These are phyloP conservation scores for Uromyces viciae-fabae DNA, from an alignment of 1,284 basidiomycete species.

Conservation along the genomic window DNA sequence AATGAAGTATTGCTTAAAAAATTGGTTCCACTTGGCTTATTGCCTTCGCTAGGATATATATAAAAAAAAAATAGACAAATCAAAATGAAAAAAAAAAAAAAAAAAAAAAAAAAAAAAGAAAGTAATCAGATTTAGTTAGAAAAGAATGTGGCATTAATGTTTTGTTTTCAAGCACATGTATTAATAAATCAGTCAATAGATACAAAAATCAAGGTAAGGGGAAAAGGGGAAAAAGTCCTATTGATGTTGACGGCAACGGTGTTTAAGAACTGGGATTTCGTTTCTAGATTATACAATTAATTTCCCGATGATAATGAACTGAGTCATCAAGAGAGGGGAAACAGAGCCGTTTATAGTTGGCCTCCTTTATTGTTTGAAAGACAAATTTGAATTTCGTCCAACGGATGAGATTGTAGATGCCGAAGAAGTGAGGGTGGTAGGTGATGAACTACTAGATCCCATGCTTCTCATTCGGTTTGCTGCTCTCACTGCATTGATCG, in stretches of 20 bases:
- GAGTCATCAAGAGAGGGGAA: no score
- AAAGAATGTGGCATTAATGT: no score
- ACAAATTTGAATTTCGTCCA: no score
- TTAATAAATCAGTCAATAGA: neutral
- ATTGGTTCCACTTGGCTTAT: neutral
- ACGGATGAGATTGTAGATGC: no score
- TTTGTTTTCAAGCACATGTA: no score
- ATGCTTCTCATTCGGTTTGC: slow-evolving; percentile 52
- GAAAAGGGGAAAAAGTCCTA: neutral
- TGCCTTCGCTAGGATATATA: neutral
- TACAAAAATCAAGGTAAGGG: neutral
- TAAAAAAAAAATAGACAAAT: neutral
- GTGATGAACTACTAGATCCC: slow-evolving; percentile 6
- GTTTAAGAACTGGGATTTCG: no score
- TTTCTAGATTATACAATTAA: no score
- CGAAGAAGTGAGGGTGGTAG: neutral
- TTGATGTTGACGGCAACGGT: neutral
- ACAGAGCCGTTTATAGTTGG: no score
- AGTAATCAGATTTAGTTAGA: neutral
- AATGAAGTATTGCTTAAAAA: no score
- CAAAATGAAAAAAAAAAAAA: neutral
- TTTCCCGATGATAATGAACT: no score
- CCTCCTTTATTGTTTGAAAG: no score
- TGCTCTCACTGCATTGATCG: slow-evolving; percentile 53
- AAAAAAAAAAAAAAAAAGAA: neutral